Percentiles rank a stretch among this genome's conserved stretches.
Conservation (phyloP, 2,329 filamentous ascomycete species). For the Clarireedia hainanense region DNA sequence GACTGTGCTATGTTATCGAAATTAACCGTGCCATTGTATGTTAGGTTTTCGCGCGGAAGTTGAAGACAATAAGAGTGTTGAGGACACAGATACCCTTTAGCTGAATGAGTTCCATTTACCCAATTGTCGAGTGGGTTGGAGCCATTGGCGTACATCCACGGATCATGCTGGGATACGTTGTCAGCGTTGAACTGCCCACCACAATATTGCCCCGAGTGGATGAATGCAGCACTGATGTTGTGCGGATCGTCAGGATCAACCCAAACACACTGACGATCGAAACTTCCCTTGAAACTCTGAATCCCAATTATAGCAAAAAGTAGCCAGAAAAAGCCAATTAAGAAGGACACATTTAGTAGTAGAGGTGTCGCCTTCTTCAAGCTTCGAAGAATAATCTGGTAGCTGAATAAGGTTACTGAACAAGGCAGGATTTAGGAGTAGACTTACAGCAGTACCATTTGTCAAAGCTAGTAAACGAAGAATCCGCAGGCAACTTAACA, state of each 20-base stretch:
- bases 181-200: slow-evolving; percentile 66
- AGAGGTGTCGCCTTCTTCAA: slow-evolving; percentile 91
- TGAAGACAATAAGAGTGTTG: slow-evolving; percentile 76
- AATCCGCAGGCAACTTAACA: slow-evolving; percentile 93
- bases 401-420: neutral
- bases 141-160: slow-evolving; percentile 54
- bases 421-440: neutral
- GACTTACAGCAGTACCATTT: slow-evolving; percentile 77
- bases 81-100: slow-evolving; percentile 87
- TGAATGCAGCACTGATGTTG: slow-evolving; percentile 45
- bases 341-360: slow-evolving; percentile 84
- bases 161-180: slow-evolving; percentile 43
- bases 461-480: slow-evolving; percentile 85
- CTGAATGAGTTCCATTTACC: slow-evolving; percentile 39
- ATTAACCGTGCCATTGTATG: slow-evolving; percentile 77
- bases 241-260: slow-evolving; percentile 53
- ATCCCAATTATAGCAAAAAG: slow-evolving; percentile 94
- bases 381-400: slow-evolving; percentile 81
- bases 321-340: slow-evolving; percentile 96
- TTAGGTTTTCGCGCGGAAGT: slow-evolving; percentile 49
- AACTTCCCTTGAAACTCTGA: slow-evolving; percentile 86
- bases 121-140: slow-evolving; percentile 33
- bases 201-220: slow-evolving; percentile 68
- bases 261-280: slow-evolving; percentile 73
- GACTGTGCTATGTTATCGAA: slow-evolving; percentile 95